These are phyloP conservation scores for Mycena olivaceomarginata DNA, from an alignment of 768 basidiomycete genomes.

Conservation along the genomic window DNA sequence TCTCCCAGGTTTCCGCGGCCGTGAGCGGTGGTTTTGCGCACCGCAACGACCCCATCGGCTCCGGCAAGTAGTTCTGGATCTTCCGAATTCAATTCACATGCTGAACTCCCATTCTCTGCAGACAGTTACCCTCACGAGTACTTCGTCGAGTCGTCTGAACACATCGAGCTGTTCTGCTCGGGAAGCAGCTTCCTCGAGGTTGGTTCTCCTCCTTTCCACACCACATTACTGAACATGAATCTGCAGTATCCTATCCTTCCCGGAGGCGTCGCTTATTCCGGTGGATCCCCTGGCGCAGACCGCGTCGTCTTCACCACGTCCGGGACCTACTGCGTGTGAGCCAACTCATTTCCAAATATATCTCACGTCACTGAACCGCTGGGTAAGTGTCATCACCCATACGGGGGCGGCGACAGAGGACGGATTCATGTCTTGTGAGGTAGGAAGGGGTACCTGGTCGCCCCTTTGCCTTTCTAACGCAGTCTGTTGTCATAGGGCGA, in stretches of 20 bases:
- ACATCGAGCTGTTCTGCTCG: slow-evolving; percentile 39
- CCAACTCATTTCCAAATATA: not conserved
- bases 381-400: slow-evolving; percentile 41
- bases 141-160: slow-evolving; percentile 36
- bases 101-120: slow-evolving; percentile 1
- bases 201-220: not conserved
- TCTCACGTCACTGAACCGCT: not conserved
- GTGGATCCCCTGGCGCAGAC: slow-evolving; percentile 45
- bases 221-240: not conserved
- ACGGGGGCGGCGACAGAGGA: slow-evolving; percentile 38
- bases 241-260: slow-evolving; percentile 41
- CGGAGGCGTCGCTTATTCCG: slow-evolving; percentile 37
- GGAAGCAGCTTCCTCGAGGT: slow-evolving; percentile 39
- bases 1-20: slow-evolving; percentile 40
- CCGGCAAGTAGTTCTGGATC: slow-evolving; percentile 17
- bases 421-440: slow-evolving; percentile 39
- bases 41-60: slow-evolving; percentile 41
- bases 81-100: not conserved
- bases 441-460: slow-evolving; percentile 6
- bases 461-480: slow-evolving; percentile 1
- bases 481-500: not conserved
- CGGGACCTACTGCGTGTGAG: slow-evolving; percentile 47
- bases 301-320: slow-evolving; percentile 43
- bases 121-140: slow-evolving; percentile 45
- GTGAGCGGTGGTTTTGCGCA: slow-evolving; percentile 32